These are phyloP conservation scores for Gynostemma pentaphyllum DNA, from an alignment of 306 rosid species.

Conservation along the genomic window DNA sequence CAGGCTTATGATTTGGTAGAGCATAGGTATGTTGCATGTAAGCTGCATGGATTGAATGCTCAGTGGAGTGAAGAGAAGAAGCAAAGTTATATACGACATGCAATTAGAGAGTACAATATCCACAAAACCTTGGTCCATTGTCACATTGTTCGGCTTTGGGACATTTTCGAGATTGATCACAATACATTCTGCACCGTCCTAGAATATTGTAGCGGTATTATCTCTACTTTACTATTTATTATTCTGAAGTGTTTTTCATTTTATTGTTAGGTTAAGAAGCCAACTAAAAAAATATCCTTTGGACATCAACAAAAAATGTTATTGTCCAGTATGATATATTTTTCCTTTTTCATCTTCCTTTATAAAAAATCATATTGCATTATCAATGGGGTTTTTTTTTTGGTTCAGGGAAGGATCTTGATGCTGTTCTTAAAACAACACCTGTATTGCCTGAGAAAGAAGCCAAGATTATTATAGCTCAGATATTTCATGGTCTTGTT, in stretches of 20 bases:
- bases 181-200: conserved; percentile 94
- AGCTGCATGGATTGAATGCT: conserved; percentile 96
- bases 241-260: conserved; percentile 11
- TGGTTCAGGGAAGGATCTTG: conserved; percentile 90
- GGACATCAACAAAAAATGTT: background rate
- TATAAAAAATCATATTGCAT: background rate
- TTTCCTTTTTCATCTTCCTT: background rate
- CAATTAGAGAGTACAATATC: conserved; percentile 92
- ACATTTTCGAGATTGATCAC: conserved; percentile 94
- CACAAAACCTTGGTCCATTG: conserved; percentile 93
- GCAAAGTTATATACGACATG: conserved; percentile 97
- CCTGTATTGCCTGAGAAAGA: conserved; percentile 89
- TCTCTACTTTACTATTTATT: conserved; percentile 5
- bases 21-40: conserved; percentile 98
- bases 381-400: background rate
- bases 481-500: conserved; percentile 86
- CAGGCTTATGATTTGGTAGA: conserved; percentile 99
- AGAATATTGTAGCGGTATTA: conserved; percentile 89
- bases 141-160: conserved; percentile 98
- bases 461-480: conserved; percentile 82
- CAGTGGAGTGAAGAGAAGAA: conserved; percentile 99
- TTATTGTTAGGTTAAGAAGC: conserved; percentile 1
- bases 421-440: conserved; percentile 85
- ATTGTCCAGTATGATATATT: background rate
- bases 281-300: background rate